phyloP scores from a whole-genome alignment of 345 rosid genomes.

The Populus deltoides region DNA sequence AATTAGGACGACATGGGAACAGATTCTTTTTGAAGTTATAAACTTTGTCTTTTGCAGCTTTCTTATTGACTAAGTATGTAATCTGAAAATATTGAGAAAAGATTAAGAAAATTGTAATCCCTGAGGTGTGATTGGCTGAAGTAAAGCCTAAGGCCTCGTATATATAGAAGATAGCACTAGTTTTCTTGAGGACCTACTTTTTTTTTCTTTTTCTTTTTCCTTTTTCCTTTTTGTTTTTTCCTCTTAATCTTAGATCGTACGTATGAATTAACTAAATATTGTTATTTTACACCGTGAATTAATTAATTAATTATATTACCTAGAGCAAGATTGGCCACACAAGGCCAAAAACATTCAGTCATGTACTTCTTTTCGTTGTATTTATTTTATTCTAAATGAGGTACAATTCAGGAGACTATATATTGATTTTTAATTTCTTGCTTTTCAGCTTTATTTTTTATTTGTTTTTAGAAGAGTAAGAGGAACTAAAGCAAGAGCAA shows the following conservation, averaged over 20 bases:
- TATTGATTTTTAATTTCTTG: too few species aligned
- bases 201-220: background rate
- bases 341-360: background rate
- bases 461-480: too few species aligned
- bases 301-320: too few species aligned
- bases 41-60: background rate
- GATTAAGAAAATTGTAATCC: background rate
- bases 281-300: too few species aligned
- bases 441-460: too few species aligned
- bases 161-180: background rate
- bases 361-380: too few species aligned
- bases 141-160: background rate
- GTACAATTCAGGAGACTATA: background rate
- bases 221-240: too few species aligned
- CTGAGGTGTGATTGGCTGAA: background rate
- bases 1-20: background rate
- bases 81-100: background rate
- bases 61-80: too few species aligned
- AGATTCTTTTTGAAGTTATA: background rate
- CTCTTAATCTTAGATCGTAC: background rate
- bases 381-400: background rate
- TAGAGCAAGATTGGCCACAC: background rate
- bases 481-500: too few species aligned
- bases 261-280: too few species aligned
- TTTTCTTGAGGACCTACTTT: too few species aligned